Percentiles rank a stretch among this genome's conserved stretches.
Conservation (phyloP, 2,329 filamentous ascomycete species). For the Colletotrichum tabaci region DNA sequence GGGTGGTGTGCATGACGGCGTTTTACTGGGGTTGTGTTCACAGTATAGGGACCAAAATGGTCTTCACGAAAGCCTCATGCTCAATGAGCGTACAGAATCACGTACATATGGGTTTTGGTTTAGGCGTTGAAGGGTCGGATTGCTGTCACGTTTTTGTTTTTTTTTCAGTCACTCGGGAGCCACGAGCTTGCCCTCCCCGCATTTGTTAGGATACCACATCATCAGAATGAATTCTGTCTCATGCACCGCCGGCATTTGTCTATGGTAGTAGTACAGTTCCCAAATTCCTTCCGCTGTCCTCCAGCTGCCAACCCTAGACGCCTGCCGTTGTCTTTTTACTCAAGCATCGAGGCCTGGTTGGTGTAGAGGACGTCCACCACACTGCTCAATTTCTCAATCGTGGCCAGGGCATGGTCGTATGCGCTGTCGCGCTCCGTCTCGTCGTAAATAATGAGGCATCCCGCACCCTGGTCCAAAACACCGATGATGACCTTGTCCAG, state of each 20-base stretch:
- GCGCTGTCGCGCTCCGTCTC: constrained; percentile 94
- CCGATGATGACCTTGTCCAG: constrained; percentile 99
- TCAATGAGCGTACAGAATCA: constrained; percentile 8
- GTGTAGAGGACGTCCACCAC: constrained; percentile 98
- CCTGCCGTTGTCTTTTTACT: constrained; percentile 68
- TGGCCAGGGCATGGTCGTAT: constrained; percentile 94
- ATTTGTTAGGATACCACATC: constrained; percentile 42
- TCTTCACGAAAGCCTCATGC: constrained; percentile 26
- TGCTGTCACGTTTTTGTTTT: constrained; percentile 12
- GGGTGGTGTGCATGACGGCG: constrained; percentile 11
- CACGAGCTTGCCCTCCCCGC: constrained; percentile 16
- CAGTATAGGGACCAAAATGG: constrained; percentile 44
- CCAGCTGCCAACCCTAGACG: constrained; percentile 23
- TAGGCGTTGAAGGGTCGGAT: constrained; percentile 20
- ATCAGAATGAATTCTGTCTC: constrained; percentile 42
- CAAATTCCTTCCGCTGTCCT: constrained; percentile 34
- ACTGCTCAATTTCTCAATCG: constrained; percentile 96
- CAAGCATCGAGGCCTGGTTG: constrained; percentile 95
- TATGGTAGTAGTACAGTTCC: constrained; percentile 47
- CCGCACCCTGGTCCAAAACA: constrained; percentile 96
- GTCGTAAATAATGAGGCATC: constrained; percentile 96
- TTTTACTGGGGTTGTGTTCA: constrained; percentile 39
- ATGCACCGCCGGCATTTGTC: constrained; percentile 42
- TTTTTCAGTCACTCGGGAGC: constrained; percentile 19
- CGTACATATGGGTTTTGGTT: constrained; percentile 25